phyloP scores from a whole-genome alignment of 345 rosid species.

The Eucalyptus pauciflora region DNA sequence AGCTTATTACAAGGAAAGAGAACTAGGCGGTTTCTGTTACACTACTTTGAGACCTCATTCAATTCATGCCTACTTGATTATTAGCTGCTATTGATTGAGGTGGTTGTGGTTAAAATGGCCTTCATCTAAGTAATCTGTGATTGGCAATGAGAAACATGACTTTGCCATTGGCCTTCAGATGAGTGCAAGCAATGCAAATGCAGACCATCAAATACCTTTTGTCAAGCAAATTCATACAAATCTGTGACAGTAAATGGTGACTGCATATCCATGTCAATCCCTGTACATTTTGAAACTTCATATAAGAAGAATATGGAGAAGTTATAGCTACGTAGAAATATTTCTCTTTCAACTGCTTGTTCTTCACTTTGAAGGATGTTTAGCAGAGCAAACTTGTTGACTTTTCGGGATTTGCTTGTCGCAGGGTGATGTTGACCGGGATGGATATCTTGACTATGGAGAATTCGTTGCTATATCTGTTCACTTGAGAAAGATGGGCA shows the following conservation, averaged over 20 bases:
- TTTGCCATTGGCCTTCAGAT: background rate
- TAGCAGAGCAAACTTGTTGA: background rate
- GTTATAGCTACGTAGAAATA: background rate
- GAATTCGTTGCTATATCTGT: conserved; percentile 93
- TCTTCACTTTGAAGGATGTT: background rate
- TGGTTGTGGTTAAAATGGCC: background rate
- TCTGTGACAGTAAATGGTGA: background rate
- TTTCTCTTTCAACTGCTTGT: background rate
- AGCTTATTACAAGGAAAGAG: background rate
- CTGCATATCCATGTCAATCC: background rate
- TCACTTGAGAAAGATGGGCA: conserved; percentile 87
- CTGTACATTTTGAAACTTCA: background rate
- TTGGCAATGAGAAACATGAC: background rate
- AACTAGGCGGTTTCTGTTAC: background rate
- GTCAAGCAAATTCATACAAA: background rate
- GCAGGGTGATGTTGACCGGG: conserved; percentile 86
- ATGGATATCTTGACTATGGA: conserved; percentile 64
- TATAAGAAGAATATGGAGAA: background rate
- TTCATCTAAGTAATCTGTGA: background rate
- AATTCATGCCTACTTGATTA: background rate
- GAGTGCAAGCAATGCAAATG: background rate
- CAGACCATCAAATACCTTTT: background rate
- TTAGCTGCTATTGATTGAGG: background rate
- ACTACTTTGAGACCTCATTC: background rate
- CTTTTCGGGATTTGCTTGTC: background rate